phyloP scores from a whole-genome alignment of 306 rosid genomes.

The Acacia melanoxylon region DNA sequence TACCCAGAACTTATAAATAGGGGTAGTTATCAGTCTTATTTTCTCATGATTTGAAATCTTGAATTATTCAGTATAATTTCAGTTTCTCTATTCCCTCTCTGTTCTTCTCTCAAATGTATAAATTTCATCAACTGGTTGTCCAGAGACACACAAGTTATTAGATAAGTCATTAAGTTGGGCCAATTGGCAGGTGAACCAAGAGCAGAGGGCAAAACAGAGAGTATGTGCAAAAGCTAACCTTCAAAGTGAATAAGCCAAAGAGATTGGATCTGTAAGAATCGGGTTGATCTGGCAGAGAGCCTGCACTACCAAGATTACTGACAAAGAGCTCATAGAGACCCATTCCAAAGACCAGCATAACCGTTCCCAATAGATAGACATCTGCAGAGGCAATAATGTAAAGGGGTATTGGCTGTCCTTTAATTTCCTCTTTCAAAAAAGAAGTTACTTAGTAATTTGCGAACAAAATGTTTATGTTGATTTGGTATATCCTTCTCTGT shows the following conservation, averaged over 20 bases:
- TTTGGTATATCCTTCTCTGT: not conserved
- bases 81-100: too few species aligned
- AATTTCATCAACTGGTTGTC: not conserved
- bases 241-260: conserved; percentile 77
- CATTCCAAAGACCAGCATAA: conserved; percentile 97
- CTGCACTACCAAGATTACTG: conserved; percentile 67
- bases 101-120: too few species aligned
- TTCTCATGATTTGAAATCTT: too few species aligned
- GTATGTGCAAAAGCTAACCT: conserved; percentile 47
- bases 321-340: conserved; percentile 95
- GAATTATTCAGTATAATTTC: too few species aligned
- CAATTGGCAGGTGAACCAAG: not conserved
- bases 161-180: too few species aligned
- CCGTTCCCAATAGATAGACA: conserved; percentile 94
- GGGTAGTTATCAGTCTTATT: too few species aligned
- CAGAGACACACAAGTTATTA: not conserved
- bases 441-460: not conserved
- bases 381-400: conserved; percentile 50
- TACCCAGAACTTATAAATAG: too few species aligned
- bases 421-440: not conserved
- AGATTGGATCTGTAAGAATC: conserved; percentile 60
- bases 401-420: not conserved
- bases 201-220: not conserved
- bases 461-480: not conserved
- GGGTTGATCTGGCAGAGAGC: conserved; percentile 44